Evolutionary conservation across 129 eudicot species (phyloP).

Genomic region (Dittrichia graveolens): DNA sequence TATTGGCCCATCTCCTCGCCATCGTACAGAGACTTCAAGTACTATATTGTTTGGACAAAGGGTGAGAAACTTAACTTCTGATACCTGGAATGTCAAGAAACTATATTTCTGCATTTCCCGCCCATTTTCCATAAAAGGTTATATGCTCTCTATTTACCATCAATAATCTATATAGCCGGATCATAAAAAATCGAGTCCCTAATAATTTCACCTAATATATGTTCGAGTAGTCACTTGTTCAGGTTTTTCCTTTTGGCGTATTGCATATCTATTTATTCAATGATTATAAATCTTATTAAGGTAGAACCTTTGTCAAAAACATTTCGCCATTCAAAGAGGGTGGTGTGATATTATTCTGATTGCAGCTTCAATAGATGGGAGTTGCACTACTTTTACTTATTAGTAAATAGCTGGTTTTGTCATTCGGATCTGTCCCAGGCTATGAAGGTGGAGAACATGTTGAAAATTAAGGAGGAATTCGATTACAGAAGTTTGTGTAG

Average conservation of each 20-base stretch:
- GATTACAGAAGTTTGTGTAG: conserved; percentile 93
- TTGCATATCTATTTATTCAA: not conserved
- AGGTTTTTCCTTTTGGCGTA: not conserved
- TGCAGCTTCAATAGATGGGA: too few species aligned
- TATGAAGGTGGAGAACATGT: conserved; percentile 99
- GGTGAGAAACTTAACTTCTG: conserved; percentile 55
- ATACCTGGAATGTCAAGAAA: conserved; percentile 49
- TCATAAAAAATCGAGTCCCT: conserved; percentile 14
- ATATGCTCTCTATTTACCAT: not conserved
- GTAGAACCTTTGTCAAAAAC: conserved; percentile 14
- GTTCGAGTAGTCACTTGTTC: not conserved
- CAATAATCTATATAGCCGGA: conserved; percentile 8
- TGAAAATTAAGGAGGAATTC: conserved; percentile 96
- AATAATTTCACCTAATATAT: not conserved
- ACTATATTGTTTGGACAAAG: conserved; percentile 98
- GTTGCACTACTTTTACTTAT: too few species aligned
- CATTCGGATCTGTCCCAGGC: conserved; percentile 59
- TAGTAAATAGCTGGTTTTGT: not conserved
- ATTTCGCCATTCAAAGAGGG: too few species aligned
- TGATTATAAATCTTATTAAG: conserved; percentile 18
- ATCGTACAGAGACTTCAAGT: conserved; percentile 95
- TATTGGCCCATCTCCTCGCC: conserved; percentile 98
- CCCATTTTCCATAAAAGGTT: too few species aligned
- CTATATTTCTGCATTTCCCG: too few species aligned
- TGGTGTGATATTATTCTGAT: too few species aligned